Conservation (phyloP, 371 early-diverging fungal species). For the Rhizomucor pusillus region DNA sequence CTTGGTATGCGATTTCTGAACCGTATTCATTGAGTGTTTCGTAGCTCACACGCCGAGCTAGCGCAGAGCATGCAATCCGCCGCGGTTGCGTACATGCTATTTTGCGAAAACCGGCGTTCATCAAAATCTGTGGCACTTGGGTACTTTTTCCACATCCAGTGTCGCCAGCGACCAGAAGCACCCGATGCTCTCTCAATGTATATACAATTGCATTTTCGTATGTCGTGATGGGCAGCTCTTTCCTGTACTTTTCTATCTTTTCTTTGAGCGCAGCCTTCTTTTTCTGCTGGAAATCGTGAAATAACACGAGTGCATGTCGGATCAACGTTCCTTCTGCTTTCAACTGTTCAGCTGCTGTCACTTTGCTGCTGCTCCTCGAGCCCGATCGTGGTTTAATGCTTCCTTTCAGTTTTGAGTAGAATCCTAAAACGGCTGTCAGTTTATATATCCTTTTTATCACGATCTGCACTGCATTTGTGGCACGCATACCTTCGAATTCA, state of each 20-base stretch:
- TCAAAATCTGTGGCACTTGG: constrained; percentile 81
- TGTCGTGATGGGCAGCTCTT: constrained; percentile 56
- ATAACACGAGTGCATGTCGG: constrained; percentile 52
- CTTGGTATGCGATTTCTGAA: constrained; percentile 68
- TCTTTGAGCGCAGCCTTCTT: constrained; percentile 34
- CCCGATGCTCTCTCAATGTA: constrained; percentile 51
- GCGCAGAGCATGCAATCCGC: constrained; percentile 85
- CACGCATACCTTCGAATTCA: constrained; percentile 44
- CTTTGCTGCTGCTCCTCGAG: neutral
- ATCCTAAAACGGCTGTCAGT: constrained; percentile 18
- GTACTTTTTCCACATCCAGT: constrained; percentile 85
- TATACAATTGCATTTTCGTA: constrained; percentile 60
- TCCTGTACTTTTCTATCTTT: constrained; percentile 55
- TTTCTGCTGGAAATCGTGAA: constrained; percentile 55
- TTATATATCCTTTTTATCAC: too few relatives aligned
- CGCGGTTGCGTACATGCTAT: constrained; percentile 95
- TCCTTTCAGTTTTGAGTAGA: constrained; percentile 31
- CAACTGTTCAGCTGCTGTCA: neutral
- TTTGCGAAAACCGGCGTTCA: constrained; percentile 65
- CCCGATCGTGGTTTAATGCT: constrained; percentile 10
- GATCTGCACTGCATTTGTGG: too few relatives aligned
- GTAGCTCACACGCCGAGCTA: constrained; percentile 78
- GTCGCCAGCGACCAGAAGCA: constrained; percentile 69
- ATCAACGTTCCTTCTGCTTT: constrained; percentile 43
- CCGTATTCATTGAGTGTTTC: constrained; percentile 67